These are phyloP conservation scores for Didymellaceae sp. DNA, from an alignment of 2,329 filamentous ascomycete genomes.

Conservation along the genomic window DNA sequence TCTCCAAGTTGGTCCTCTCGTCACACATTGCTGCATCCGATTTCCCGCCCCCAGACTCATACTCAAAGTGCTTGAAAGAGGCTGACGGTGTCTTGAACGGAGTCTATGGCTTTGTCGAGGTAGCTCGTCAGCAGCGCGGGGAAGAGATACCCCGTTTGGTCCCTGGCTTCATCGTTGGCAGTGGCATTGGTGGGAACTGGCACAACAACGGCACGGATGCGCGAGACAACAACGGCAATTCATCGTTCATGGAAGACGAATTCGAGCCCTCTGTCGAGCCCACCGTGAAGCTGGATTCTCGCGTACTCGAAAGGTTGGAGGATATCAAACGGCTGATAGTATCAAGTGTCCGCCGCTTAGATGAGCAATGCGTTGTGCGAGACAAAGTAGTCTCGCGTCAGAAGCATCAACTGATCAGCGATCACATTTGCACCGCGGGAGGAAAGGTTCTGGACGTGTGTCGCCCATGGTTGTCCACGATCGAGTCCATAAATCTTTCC, in stretches of 20 bases:
- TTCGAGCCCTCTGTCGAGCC: constrained; percentile 76
- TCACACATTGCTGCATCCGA: constrained; percentile 97
- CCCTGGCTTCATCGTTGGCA: constrained; percentile 91
- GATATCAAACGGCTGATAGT: constrained; percentile 84
- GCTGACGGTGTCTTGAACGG: constrained; percentile 95
- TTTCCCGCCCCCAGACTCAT: constrained; percentile 91
- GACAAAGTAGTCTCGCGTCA: constrained; percentile 83
- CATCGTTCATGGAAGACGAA: constrained; percentile 82
- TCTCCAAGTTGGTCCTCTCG: constrained; percentile 97
- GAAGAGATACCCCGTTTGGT: constrained; percentile 92
- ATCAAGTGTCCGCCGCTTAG: constrained; percentile 84
- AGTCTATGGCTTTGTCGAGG: constrained; percentile 95
- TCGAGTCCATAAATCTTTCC: constrained; percentile 91
- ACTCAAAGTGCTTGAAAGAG: constrained; percentile 93
- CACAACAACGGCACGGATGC: constrained; percentile 69
- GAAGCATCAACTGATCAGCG: constrained; percentile 80
- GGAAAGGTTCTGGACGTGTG: constrained; percentile 86
- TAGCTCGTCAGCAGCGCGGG: constrained; percentile 89
- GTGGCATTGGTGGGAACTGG: constrained; percentile 85
- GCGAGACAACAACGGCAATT: constrained; percentile 69
- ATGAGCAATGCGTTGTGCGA: constrained; percentile 77
- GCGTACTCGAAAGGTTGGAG: constrained; percentile 81
- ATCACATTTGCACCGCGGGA: constrained; percentile 79
- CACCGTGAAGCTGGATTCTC: constrained; percentile 74
- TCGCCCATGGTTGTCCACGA: constrained; percentile 84